Conservation (phyloP, 768 basidiomycete genomes). For the Mycena leptocephala region DNA sequence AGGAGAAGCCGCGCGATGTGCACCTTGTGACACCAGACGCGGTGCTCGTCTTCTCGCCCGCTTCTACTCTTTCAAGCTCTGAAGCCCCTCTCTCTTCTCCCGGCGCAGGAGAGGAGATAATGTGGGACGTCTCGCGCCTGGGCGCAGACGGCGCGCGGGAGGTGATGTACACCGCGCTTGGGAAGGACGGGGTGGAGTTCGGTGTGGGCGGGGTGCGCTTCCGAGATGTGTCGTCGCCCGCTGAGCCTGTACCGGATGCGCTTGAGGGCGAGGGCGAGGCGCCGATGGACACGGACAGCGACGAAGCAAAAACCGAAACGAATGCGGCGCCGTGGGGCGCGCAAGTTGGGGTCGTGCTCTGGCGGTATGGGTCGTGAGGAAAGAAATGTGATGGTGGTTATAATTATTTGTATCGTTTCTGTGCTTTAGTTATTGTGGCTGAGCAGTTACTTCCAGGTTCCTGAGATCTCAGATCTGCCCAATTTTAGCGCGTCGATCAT, state of each 20-base stretch:
- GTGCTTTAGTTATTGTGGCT: neutral
- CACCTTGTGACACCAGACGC: constrained; percentile 11
- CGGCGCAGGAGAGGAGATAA: neutral
- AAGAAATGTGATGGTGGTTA: neutral
- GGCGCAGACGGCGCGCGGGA: neutral
- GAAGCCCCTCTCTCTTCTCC: neutral
- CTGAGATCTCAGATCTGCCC: too few relatives aligned
- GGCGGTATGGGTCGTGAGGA: constrained; percentile 7
- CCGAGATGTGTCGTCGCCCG: neutral
- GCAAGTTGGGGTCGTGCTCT: constrained; percentile 1
- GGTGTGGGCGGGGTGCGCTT: constrained; percentile 19
- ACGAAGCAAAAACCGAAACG: neutral
- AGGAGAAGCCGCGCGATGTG: constrained; percentile 17
- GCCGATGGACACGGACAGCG: neutral
- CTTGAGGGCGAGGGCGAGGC: neutral
- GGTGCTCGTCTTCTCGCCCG: constrained; percentile 1
- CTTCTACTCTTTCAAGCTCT: neutral
- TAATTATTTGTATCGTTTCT: neutral
- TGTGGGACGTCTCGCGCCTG: constrained; percentile 16
- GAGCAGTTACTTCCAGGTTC: too few relatives aligned
- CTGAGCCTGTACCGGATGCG: too few relatives aligned
- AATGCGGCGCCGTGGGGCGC: neutral
- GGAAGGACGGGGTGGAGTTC: constrained; percentile 19
- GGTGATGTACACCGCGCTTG: constrained; percentile 12
- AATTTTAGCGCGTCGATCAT: too few relatives aligned